A percentile compares a stretch with the other conserved stretches of the same genome.
Evolutionary conservation across 2,329 filamentous ascomycete genomes (phyloP).

Genomic region (Alternaria postmessia): DNA sequence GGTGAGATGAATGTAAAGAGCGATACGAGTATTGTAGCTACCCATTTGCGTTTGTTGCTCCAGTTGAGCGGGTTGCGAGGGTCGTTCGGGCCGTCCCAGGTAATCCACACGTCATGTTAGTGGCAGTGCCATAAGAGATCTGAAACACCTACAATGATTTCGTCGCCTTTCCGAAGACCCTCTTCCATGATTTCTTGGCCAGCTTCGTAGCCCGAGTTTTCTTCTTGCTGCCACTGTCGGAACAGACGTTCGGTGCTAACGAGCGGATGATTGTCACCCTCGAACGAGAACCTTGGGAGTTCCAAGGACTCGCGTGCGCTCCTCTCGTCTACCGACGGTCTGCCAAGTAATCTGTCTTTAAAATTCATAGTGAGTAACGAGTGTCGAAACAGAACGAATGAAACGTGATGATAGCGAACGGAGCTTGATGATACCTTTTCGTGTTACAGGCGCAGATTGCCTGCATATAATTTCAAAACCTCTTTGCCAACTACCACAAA

Average conservation of each 20-base stretch:
- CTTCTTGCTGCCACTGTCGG: conserved; percentile 22
- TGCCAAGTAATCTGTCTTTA: conserved; percentile 20
- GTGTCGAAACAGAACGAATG: not conserved
- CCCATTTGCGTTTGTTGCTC: conserved; percentile 55
- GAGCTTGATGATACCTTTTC: not conserved
- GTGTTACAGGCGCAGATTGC: not conserved
- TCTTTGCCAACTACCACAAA: not conserved
- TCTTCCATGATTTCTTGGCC: conserved; percentile 13
- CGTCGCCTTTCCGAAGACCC: conserved; percentile 14
- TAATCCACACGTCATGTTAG: conserved; percentile 38
- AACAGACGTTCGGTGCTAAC: conserved; percentile 34
- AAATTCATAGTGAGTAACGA: conserved; percentile 21
- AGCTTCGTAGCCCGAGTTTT: conserved; percentile 21
- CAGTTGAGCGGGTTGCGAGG: conserved; percentile 59
- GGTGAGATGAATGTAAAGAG: conserved; percentile 51
- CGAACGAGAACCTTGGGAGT: conserved; percentile 32
- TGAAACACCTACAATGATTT: conserved; percentile 27
- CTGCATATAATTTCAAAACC: not conserved
- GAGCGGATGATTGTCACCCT: conserved; percentile 24
- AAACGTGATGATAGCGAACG: not conserved
- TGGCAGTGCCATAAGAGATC: not conserved
- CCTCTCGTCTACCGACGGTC: conserved; percentile 12
- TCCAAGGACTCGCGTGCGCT: conserved; percentile 10
- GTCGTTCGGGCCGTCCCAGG: conserved; percentile 57
- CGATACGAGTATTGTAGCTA: conserved; percentile 55